Base-by-base conservation (phyloP, 495 filamentous ascomycete species). In the Lasiosphaeria miniovina region DNA sequence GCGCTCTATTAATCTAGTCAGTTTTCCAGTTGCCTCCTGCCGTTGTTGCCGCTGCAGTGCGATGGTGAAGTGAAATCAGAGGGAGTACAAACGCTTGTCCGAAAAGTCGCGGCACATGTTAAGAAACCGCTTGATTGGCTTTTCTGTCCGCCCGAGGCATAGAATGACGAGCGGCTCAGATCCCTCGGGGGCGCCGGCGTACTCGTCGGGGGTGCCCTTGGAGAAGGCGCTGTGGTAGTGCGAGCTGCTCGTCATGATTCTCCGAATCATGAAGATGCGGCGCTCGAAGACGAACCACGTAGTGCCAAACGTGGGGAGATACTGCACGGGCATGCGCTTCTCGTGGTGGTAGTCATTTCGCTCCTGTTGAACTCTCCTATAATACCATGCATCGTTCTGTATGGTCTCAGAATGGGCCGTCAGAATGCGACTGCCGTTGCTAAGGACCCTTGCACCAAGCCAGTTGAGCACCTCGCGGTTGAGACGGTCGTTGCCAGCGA, bases 81-180 rank as follows among this genome's bases (percentile, higher is more conserved):
- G 11, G 6, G 15, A 11, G 15, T 11, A 46, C 43, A 5, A 14
- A n/a, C 43, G 78, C 60, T 71, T 72, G 61, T 78, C 78, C 11
- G 76, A 72, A 58, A 76, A 79, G 34, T 76, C 75, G 46, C 76
- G 77, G 50, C 77, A 78, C 1, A 52, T 62, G 9, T 75, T 62
- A 12, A 79, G 66, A 40, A 77, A 72, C 2, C 50, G 65, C 65
- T 75, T 77, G 58, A 81, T 79, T 14, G 78, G 76, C 40, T 70
- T 66, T 9, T 75, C 75, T 2, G 78, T 78, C 10, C 76, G 71
- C n/a, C 77, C 76, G 6, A 81, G 59, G 50, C 78, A 77, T 63
- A 74, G 74, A 24, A 81, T 61, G 3, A 75, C 72, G 15, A 81
- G 71, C 33, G 77, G 76, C 57, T 81, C 78, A 51, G 74, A 69